Evolutionary conservation across 257 asterid species (phyloP).

Genomic region (Jaltomata sinuosa): DNA sequence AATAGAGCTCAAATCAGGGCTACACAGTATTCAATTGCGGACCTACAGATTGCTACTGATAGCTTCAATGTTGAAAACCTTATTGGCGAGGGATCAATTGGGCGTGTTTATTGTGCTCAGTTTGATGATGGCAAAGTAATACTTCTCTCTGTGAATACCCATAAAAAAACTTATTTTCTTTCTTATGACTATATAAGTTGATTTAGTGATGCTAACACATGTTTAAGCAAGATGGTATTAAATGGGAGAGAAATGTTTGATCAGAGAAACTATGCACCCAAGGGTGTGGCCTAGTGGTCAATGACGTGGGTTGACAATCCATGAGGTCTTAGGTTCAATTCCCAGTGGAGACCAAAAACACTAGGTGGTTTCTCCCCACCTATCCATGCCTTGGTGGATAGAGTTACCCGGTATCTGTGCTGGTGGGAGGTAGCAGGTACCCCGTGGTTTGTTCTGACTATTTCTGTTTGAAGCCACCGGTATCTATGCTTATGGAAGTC

Average conservation of each 20-base stretch:
- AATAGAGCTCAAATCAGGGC: conserved; percentile 49
- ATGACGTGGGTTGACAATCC: too few relatives aligned
- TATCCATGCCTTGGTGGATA: too few relatives aligned
- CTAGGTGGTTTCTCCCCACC: too few relatives aligned
- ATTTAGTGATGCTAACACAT: neutral
- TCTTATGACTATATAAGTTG: neutral
- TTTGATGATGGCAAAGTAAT: conserved; percentile 72
- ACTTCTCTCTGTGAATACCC: neutral
- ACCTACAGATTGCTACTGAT: conserved; percentile 87
- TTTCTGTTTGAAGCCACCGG: neutral
- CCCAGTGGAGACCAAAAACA: too few relatives aligned
- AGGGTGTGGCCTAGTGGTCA: too few relatives aligned
- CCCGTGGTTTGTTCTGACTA: neutral
- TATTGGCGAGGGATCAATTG: conserved; percentile 86
- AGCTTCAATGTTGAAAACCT: conserved; percentile 79
- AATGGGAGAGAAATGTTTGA: neutral
- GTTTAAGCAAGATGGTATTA: neutral
- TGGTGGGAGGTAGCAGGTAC: too few relatives aligned
- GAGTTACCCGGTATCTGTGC: too few relatives aligned
- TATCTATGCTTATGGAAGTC: neutral
- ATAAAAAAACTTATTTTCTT: neutral
- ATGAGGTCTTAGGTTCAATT: too few relatives aligned
- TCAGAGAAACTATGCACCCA: neutral
- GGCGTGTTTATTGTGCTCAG: conserved; percentile 80
- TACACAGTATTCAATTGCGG: conserved; percentile 67